Evolutionary conservation across 2,329 filamentous ascomycete genomes (phyloP).

Genomic region (Fusarium agapanthi): DNA sequence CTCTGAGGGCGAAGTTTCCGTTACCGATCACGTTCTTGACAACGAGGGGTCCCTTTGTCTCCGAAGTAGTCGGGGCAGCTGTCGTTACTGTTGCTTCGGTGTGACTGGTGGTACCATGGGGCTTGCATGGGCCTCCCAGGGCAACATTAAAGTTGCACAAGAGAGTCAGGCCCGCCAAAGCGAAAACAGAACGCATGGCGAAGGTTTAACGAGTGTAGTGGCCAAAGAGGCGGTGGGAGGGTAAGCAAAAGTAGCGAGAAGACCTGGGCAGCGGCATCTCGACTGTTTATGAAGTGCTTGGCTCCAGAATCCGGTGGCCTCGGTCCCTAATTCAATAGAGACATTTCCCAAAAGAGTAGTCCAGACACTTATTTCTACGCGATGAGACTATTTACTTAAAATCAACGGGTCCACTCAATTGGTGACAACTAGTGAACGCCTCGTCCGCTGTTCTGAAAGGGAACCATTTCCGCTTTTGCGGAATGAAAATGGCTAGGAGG

Average conservation of each 20-base stretch:
- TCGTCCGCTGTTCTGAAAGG: neutral
- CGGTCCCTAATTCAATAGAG: neutral
- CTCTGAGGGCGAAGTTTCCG: neutral
- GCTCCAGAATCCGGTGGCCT: neutral
- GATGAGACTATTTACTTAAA: neutral
- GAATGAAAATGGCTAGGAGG: rapidly evolving
- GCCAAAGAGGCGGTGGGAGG: neutral
- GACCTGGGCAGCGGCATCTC: neutral
- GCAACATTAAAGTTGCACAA: neutral
- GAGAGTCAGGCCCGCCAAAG: neutral
- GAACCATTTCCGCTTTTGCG: neutral
- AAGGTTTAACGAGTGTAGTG: neutral
- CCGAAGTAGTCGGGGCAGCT: neutral
- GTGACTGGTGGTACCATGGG: neutral
- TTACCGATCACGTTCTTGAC: constrained; percentile 14
- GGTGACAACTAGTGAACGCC: neutral
- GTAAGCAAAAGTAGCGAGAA: no score
- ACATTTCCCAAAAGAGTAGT: neutral
- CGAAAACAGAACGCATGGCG: constrained; percentile 1
- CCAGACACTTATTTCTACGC: neutral
- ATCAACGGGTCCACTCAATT: neutral
- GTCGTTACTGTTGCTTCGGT: neutral
- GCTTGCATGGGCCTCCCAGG: neutral
- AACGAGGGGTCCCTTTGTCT: neutral
- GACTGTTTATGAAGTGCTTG: neutral